Percentiles rank a stretch among this genome's conserved stretches.
These are phyloP conservation scores for Pseudohalonectria lignicola DNA, from an alignment of 2,329 filamentous ascomycete genomes.

Conservation along the genomic window DNA sequence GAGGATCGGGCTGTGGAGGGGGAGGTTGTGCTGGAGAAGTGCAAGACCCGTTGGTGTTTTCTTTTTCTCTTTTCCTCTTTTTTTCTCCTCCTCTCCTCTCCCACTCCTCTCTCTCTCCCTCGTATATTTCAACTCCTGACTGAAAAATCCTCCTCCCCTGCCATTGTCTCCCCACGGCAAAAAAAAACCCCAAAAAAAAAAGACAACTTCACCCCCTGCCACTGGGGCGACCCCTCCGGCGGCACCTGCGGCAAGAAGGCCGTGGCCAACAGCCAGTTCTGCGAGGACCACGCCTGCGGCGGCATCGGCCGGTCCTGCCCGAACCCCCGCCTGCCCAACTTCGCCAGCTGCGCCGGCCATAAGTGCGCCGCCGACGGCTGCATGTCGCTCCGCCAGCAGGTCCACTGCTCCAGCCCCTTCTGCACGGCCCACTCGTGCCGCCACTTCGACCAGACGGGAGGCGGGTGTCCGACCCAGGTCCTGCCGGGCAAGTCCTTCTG, in stretches of 20 bases:
- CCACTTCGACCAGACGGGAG: no score
- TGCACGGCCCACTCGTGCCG: conserved; percentile 1
- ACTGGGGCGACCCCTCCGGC: not conserved
- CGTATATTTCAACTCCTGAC: not conserved
- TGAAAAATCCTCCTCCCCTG: not conserved
- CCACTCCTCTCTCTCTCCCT: not conserved
- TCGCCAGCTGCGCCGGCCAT: conserved; percentile 2
- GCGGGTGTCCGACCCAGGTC: no score
- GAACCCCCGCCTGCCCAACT: conserved; percentile 3
- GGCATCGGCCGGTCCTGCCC: conserved; percentile 4
- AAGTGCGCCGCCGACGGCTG: conserved; percentile 1
- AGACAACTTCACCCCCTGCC: conserved; percentile 7
- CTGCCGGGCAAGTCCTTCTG: conserved; percentile 9
- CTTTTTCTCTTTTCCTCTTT: not conserved
- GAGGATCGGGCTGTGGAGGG: not conserved
- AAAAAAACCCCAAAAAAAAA: no score
- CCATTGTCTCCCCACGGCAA: not conserved
- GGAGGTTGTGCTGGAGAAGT: not conserved
- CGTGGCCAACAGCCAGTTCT: conserved; percentile 2
- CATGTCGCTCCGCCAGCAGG: not conserved
- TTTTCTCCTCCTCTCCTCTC: not conserved
- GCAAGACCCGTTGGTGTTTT: not conserved
- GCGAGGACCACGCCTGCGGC: conserved; percentile 7
- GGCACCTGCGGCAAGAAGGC: conserved; percentile 3
- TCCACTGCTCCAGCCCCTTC: not conserved